Evolutionary conservation across 176 grass and related monocot species (phyloP).

Genomic region (Pharus latifolius): DNA sequence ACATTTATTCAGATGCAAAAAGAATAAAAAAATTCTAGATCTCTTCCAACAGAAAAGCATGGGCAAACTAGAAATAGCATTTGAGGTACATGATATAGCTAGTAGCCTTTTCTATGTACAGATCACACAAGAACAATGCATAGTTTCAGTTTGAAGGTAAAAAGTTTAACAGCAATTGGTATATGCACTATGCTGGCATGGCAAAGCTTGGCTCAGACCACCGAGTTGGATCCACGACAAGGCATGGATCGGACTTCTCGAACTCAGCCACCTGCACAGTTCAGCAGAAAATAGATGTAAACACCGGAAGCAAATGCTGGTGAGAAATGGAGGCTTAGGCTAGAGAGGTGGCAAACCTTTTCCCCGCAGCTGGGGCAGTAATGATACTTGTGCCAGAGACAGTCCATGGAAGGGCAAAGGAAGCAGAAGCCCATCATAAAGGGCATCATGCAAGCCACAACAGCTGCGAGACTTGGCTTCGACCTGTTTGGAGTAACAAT

Average conservation of each 20-base stretch:
- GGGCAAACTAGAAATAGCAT: not conserved
- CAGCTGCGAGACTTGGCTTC: constrained; percentile 76
- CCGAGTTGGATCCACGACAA: constrained; percentile 47
- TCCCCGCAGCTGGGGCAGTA: constrained; percentile 77
- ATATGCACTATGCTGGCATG: constrained; percentile 49
- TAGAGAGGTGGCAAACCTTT: constrained; percentile 37
- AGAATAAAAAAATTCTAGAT: not conserved
- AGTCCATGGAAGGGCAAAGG: constrained; percentile 80
- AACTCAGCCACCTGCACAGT: constrained; percentile 68
- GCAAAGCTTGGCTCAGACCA: constrained; percentile 84
- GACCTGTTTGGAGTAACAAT: constrained; percentile 39
- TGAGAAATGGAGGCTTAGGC: not conserved
- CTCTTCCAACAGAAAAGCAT: not conserved
- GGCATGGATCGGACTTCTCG: constrained; percentile 77
- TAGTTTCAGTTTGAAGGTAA: not conserved
- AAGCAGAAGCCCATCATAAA: constrained; percentile 91
- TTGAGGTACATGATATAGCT: not conserved
- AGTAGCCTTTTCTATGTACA: constrained; percentile 8
- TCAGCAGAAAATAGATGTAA: not conserved
- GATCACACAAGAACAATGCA: not conserved
- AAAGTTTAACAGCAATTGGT: not conserved
- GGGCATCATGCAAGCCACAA: constrained; percentile 92
- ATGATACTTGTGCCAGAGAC: constrained; percentile 95
- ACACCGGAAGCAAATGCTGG: not conserved
- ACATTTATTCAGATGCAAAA: not conserved